Evolutionary conservation across 2,329 filamentous ascomycete species (phyloP).

Genomic region (Domatiomyces catenatus): DNA sequence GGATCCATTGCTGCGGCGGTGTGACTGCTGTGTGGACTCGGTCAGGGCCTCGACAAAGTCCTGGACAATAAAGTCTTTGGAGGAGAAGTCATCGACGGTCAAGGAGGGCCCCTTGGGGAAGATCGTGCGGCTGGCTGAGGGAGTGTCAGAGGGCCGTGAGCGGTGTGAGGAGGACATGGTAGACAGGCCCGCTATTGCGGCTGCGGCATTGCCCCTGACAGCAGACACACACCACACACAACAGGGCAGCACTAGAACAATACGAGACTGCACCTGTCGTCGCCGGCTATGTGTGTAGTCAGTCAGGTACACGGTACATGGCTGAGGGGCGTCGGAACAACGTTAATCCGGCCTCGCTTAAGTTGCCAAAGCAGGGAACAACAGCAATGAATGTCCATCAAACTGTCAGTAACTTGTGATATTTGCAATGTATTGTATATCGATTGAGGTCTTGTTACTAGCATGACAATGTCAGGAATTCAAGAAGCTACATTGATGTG

Average conservation of each 20-base stretch:
- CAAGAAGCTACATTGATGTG: too few relatives aligned
- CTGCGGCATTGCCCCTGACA: neutral
- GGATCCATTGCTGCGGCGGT: slow-evolving; percentile 50
- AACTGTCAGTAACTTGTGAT: too few relatives aligned
- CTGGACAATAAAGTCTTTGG: slow-evolving; percentile 89
- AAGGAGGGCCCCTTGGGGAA: slow-evolving; percentile 71
- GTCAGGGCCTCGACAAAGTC: slow-evolving; percentile 93
- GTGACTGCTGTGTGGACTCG: slow-evolving; percentile 63
- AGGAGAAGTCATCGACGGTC: slow-evolving; percentile 74
- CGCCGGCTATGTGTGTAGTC: too few relatives aligned
- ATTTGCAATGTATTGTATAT: too few relatives aligned
- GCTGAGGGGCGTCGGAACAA: too few relatives aligned
- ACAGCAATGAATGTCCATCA: too few relatives aligned
- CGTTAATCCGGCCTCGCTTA: too few relatives aligned
- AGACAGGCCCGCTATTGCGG: neutral
- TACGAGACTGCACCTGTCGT: neutral
- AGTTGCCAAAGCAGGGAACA: too few relatives aligned
- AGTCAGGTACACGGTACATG: too few relatives aligned
- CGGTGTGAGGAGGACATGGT: neutral
- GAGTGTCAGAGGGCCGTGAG: neutral
- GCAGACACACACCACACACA: neutral
- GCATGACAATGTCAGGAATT: too few relatives aligned
- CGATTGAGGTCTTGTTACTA: too few relatives aligned
- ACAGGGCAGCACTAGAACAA: neutral
- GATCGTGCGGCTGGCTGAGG: slow-evolving; percentile 43